phyloP scores from a whole-genome alignment of 2,329 filamentous ascomycete genomes.

The Fusarium sp. region DNA sequence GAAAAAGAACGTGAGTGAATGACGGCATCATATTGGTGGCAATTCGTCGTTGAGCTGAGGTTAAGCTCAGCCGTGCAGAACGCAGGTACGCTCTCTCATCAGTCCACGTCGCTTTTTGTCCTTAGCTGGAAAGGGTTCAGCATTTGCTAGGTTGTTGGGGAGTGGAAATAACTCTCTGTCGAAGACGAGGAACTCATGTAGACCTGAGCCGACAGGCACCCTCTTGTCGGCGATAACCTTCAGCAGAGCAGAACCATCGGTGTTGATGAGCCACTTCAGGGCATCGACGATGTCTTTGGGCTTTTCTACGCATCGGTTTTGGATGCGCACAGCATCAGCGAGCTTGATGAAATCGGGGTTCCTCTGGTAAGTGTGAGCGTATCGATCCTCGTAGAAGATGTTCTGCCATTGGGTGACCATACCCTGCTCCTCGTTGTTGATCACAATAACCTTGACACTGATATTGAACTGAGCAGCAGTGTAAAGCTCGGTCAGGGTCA shows the following conservation, averaged over 20 bases:
- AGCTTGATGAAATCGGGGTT: conserved; percentile 98
- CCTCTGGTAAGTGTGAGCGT: conserved; percentile 89
- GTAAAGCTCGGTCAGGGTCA: conserved; percentile 95
- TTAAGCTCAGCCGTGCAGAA: conserved; percentile 57
- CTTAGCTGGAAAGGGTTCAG: conserved; percentile 68
- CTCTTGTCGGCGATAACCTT: conserved; percentile 94
- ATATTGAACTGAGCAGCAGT: conserved; percentile 97
- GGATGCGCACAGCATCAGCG: conserved; percentile 89
- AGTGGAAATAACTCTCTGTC: conserved; percentile 48
- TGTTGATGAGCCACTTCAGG: conserved; percentile 89
- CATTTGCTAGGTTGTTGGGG: conserved; percentile 4
- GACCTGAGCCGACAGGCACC: conserved; percentile 84
- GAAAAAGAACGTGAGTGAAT: conserved; percentile 30
- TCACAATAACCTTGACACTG: conserved; percentile 90
- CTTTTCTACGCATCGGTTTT: conserved; percentile 77
- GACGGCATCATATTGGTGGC: conserved; percentile 31
- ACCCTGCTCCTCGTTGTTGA: conserved; percentile 98
- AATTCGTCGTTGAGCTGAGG: conserved; percentile 29
- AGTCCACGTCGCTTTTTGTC: conserved; percentile 75
- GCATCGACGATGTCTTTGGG: conserved; percentile 82
- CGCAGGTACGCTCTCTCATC: conserved; percentile 73
- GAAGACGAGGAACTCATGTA: conserved; percentile 85
- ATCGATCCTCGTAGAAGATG: conserved; percentile 96
- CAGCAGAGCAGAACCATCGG: conserved; percentile 90
- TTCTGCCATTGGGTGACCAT: conserved; percentile 99